Evolutionary conservation across 202 grass and related monocot species (phyloP).

Genomic region (Cymbopogon flexuosus): DNA sequence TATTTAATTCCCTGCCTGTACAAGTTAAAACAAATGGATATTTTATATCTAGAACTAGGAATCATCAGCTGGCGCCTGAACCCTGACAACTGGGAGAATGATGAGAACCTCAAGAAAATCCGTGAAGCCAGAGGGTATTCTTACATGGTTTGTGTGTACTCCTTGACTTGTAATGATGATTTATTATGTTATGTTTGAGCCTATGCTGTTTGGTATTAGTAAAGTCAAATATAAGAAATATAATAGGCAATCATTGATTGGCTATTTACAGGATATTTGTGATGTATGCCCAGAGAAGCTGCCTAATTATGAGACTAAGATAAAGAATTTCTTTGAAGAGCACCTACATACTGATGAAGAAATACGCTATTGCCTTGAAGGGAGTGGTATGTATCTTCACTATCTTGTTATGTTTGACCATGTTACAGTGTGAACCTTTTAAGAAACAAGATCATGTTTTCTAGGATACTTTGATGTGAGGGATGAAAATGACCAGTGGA

Average conservation of each 20-base stretch:
- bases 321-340: conserved; percentile 89
- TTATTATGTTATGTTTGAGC: not conserved
- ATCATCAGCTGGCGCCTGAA: conserved; percentile 65
- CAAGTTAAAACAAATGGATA: not conserved
- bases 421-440: not conserved
- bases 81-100: conserved; percentile 63
- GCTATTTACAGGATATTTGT: conserved; percentile 64
- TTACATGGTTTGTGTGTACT: conserved; percentile 46
- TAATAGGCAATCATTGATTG: not conserved
- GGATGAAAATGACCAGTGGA: conserved; percentile 68
- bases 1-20: not conserved
- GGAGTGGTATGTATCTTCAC: conserved; percentile 72
- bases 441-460: not conserved
- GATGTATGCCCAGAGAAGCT: conserved; percentile 79
- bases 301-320: conserved; percentile 71
- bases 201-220: not conserved
- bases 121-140: conserved; percentile 76
- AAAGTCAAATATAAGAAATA: not conserved
- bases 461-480: conserved; percentile 83
- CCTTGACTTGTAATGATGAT: not conserved
- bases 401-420: not conserved
- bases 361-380: conserved; percentile 85
- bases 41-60: conserved; percentile 59
- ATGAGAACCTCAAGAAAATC: conserved; percentile 79
- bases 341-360: conserved; percentile 90